These are phyloP conservation scores for Candida endomychidarum DNA, from an alignment of 805 yeast species.

Conservation along the genomic window DNA sequence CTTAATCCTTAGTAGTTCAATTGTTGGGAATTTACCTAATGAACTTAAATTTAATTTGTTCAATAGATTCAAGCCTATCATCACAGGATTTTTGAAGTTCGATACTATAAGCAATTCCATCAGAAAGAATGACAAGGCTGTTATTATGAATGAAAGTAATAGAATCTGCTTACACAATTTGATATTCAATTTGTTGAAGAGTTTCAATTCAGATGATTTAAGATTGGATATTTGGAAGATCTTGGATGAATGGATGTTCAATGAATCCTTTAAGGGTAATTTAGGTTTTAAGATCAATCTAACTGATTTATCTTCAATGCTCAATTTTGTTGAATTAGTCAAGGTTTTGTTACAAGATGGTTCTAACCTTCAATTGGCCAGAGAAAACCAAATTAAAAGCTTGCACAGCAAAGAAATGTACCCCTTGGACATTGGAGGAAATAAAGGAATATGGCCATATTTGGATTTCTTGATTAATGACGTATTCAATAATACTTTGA, in stretches of 20 bases:
- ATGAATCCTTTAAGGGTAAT: slow-evolving; percentile 15
- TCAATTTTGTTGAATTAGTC: slow-evolving; percentile 62
- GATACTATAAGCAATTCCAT: slow-evolving; percentile 30
- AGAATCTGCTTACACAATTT: slow-evolving; percentile 35
- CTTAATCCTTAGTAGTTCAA: slow-evolving; percentile 55
- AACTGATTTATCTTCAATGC: slow-evolving; percentile 47
- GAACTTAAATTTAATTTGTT: slow-evolving; percentile 30
- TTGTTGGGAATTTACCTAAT: slow-evolving; percentile 29
- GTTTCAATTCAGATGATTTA: slow-evolving; percentile 41
- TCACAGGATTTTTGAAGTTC: slow-evolving; percentile 36
- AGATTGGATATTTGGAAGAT: slow-evolving; percentile 63
- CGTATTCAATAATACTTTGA: slow-evolving; percentile 55
- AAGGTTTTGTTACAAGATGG: slow-evolving; percentile 43
- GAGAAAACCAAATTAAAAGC: no score
- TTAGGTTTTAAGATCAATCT: slow-evolving; percentile 40
- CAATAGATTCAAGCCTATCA: slow-evolving; percentile 33
- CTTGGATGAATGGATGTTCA: slow-evolving; percentile 69
- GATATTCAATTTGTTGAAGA: slow-evolving; percentile 49
- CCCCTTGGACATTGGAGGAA: slow-evolving; percentile 63
- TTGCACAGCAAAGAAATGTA: slow-evolving; percentile 47
- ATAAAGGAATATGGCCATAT: slow-evolving; percentile 75
- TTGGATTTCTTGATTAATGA: slow-evolving; percentile 69
- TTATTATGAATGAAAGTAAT: slow-evolving; percentile 34
- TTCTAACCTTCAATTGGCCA: no score
- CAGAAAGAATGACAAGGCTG: slow-evolving; percentile 7